Evolutionary conservation across 2,329 filamentous ascomycete genomes (phyloP).

Genomic region (Cytospora schulzeri): DNA sequence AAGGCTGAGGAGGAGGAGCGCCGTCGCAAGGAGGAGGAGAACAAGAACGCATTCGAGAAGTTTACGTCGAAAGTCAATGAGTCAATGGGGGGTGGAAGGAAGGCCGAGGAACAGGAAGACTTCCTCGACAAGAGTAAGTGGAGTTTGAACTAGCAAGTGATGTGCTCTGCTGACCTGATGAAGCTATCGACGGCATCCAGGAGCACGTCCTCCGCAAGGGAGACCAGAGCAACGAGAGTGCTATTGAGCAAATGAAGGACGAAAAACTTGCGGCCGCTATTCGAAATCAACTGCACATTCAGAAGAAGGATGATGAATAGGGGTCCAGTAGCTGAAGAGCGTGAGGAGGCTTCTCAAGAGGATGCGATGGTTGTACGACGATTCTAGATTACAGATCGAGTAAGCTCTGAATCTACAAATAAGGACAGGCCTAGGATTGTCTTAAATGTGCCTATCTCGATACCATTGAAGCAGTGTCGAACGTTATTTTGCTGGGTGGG

Average conservation of each 20-base stretch:
- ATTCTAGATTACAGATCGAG: neutral
- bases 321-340: no score
- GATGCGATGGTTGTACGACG: neutral
- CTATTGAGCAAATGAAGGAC: slow-evolving; percentile 81
- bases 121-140: slow-evolving; percentile 72
- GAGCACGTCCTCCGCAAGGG: slow-evolving; percentile 73
- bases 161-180: neutral
- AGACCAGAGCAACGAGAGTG: slow-evolving; percentile 71
- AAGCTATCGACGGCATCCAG: slow-evolving; percentile 77
- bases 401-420: neutral
- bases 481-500: no score
- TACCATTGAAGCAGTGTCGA: no score
- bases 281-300: slow-evolving; percentile 53
- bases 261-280: slow-evolving; percentile 75
- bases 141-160: no score
- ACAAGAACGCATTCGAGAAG: slow-evolving; percentile 16
- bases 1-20: slow-evolving; percentile 25
- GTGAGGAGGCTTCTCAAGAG: neutral
- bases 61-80: slow-evolving; percentile 64
- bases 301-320: slow-evolving; percentile 13
- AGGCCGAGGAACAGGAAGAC: slow-evolving; percentile 82
- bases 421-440: no score
- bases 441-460: no score
- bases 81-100: slow-evolving; percentile 69
- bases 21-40: slow-evolving; percentile 20